Evolutionary conservation across 371 early-diverging fungal species (phyloP), one percentile per base, ranked within the genome.

Genomic region (Thermomucor indicae-seudaticae): DNA sequence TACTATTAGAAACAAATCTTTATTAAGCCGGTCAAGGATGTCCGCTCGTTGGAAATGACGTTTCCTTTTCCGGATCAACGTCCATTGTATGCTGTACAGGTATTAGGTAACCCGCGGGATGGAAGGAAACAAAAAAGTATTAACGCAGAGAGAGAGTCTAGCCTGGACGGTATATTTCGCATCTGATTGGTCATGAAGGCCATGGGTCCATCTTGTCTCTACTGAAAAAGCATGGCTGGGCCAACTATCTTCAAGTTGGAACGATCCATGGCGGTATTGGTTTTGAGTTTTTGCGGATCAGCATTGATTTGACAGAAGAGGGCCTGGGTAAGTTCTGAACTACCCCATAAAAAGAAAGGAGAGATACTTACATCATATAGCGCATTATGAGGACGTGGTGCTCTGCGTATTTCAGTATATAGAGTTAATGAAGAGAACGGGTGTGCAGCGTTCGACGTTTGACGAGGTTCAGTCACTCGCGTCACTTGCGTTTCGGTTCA

Each of bases 141-240:
- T 10, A 40, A 27, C 20, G 3, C 37, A 5, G 37, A 11, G 37
- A 3, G 32, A 29, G 43, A 22, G 38, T 52, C 17, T 61, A 89
- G 75, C 90, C 92, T 34, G 75, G 75, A 12, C 62, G 75, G 20
- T 91, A 90, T 50, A 57, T 91, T n/a, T 76, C 84, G 12, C 86
- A 87, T 51, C 69, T 91, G 34, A 79, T 91, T 39, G 91, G 90
- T n/a, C 90, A 92, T 54, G 90, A 90, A 57, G 88, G 88, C 19
- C 67, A 75, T 19, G 98, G 98, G 0, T 92, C 93, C 0, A 77
- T 97, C 28, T 70, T 96, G 20, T 89, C 93, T 1, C 60, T 83
- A 17, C 68, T 98, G 35, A 93, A 95, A 60, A 75, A 83, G 62
- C 82, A 86, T 51, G 93, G 72, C 14, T 96, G 95, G 96, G 96